These are phyloP conservation scores for Lentinus tigrinus DNA, from an alignment of 768 basidiomycete species.

Conservation along the genomic window DNA sequence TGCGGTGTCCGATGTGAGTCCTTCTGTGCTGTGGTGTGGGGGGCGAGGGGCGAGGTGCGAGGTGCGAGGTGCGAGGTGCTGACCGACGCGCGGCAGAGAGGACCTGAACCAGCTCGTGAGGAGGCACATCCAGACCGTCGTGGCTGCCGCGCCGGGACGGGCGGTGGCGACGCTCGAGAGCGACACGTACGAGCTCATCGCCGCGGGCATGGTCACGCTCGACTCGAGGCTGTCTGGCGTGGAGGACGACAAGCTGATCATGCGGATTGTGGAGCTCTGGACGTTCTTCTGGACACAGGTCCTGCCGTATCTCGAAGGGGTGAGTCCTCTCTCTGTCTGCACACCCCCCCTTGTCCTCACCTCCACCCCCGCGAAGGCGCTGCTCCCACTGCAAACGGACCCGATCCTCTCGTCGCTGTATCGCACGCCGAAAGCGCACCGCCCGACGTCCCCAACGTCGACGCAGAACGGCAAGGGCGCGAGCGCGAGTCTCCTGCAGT, in stretches of 20 bases:
- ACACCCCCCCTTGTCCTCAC: conserved; percentile 34
- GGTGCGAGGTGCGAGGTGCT: not conserved
- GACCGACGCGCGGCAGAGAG: conserved; percentile 49
- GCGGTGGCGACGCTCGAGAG: conserved; percentile 72
- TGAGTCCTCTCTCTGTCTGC: conserved; percentile 46
- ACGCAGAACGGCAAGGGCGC: conserved; percentile 50
- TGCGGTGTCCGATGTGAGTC: conserved; percentile 78
- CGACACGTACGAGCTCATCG: conserved; percentile 82
- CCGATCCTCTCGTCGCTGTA: conserved; percentile 66
- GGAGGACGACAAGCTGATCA: conserved; percentile 77
- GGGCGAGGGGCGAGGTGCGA: no score
- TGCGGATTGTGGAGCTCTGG: conserved; percentile 85
- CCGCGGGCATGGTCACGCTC: conserved; percentile 87
- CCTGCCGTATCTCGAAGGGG: conserved; percentile 84
- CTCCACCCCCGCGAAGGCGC: conserved; percentile 36
- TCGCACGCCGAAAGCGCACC: conserved; percentile 49
- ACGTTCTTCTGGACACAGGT: conserved; percentile 92
- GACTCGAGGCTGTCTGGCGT: conserved; percentile 77
- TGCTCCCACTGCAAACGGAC: conserved; percentile 62
- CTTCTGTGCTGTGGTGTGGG: no score
- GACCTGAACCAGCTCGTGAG: conserved; percentile 83
- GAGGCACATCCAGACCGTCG: conserved; percentile 71
- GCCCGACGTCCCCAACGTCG: conserved; percentile 51
- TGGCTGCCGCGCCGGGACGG: conserved; percentile 71
- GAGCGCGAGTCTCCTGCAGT: conserved; percentile 33